These are phyloP conservation scores for Gracilaria caudata DNA, from an alignment of 23 red algal species.

Conservation along the genomic window DNA sequence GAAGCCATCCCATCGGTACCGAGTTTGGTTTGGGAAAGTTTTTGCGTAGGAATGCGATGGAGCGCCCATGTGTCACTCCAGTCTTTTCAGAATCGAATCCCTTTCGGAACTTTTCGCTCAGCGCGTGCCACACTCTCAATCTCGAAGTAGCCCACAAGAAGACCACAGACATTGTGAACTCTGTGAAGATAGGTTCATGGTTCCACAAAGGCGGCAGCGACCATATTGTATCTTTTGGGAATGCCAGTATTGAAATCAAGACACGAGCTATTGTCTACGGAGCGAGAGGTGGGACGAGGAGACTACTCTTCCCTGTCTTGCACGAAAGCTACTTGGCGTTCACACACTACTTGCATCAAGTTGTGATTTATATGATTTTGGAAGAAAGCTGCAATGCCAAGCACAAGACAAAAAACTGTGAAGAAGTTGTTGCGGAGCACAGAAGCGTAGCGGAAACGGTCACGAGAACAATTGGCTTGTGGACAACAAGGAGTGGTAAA, in stretches of 20 bases:
- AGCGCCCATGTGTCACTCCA: conserved; percentile 38
- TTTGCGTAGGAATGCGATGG: conserved; percentile 8
- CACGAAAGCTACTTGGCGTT: not conserved
- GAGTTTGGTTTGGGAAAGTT: conserved; percentile 14
- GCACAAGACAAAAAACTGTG: not conserved
- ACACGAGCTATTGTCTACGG: not conserved
- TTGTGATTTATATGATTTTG: conserved; percentile 6
- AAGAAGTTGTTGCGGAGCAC: not conserved
- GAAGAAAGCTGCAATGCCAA: conserved; percentile 13
- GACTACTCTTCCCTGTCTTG: conserved; percentile 4
- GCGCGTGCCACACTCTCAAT: conserved; percentile 16
- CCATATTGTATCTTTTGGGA: conserved; percentile 27
- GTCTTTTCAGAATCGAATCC: conserved; percentile 17
- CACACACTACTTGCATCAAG: conserved; percentile 9
- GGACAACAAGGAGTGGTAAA: not conserved
- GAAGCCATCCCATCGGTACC: conserved; percentile 26
- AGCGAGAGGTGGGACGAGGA: conserved; percentile 11
- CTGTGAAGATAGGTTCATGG: conserved; percentile 28
- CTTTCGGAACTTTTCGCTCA: conserved; percentile 40
- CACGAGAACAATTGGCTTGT: not conserved
- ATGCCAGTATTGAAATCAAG: conserved; percentile 21
- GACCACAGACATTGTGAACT: not conserved
- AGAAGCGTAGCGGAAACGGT: not conserved
- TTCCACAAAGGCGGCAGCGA: conserved; percentile 45
- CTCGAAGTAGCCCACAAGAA: not conserved